A percentile compares a stretch with the other conserved stretches of the same genome.
Conservation (phyloP, 306 rosid species). For the Sesbania bispinosa region DNA sequence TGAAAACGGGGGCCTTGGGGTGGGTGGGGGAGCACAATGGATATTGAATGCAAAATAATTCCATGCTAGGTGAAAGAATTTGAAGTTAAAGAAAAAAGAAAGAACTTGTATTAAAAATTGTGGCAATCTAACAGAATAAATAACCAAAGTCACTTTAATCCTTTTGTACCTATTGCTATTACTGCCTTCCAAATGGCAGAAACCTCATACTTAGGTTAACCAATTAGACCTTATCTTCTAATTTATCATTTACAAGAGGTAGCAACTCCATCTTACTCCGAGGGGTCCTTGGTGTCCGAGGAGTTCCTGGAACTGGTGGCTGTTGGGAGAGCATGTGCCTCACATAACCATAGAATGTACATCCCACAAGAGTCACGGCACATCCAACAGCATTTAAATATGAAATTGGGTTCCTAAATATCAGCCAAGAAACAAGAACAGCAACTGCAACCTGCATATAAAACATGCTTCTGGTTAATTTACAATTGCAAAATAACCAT, state of each 20-base stretch:
- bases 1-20: too few species aligned
- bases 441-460: constrained; percentile 87
- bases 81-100: background rate
- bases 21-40: too few species aligned
- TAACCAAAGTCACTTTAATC: constrained; percentile 20
- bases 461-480: background rate
- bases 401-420: constrained; percentile 91
- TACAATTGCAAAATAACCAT: background rate
- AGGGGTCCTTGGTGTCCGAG: constrained; percentile 86
- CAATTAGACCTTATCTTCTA: constrained; percentile 71
- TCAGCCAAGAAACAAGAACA: constrained; percentile 91
- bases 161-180: constrained; percentile 39
- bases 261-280: constrained; percentile 74
- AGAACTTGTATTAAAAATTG: constrained; percentile 21
- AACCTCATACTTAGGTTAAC: constrained; percentile 20
- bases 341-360: constrained; percentile 91
- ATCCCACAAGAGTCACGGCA: constrained; percentile 83
- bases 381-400: constrained; percentile 74
- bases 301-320: constrained; percentile 62
- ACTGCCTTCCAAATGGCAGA: constrained; percentile 28
- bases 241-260: constrained; percentile 94
- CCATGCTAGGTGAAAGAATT: too few species aligned
- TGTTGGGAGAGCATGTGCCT: constrained; percentile 85
- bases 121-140: constrained; percentile 32
- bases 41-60: too few species aligned